These are phyloP conservation scores for Thielaviopsis punctulata DNA, from an alignment of 2,329 filamentous ascomycete genomes.

Conservation along the genomic window DNA sequence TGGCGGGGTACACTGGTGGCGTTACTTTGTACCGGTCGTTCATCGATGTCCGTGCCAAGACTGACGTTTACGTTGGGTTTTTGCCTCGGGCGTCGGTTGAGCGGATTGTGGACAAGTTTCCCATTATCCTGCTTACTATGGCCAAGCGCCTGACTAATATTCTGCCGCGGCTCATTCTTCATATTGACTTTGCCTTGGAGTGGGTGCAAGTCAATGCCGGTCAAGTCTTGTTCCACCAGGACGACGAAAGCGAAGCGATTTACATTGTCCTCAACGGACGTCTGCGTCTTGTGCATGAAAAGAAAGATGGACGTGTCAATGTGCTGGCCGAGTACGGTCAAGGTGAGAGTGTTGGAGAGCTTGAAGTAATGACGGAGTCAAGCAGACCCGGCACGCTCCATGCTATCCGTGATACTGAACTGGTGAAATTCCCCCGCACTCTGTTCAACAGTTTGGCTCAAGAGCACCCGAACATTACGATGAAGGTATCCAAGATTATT, in stretches of 20 bases:
- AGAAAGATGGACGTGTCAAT: conserved; percentile 62
- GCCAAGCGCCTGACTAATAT: conserved; percentile 85
- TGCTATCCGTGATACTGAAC: conserved; percentile 87
- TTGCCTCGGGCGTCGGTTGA: conserved; percentile 73
- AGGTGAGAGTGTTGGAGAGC: conserved; percentile 90
- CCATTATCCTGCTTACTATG: conserved; percentile 84
- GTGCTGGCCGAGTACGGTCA: conserved; percentile 89
- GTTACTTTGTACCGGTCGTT: conserved; percentile 92
- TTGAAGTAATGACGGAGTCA: conserved; percentile 93
- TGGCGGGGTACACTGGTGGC: conserved; percentile 87
- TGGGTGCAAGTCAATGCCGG: conserved; percentile 96
- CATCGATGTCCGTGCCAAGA: conserved; percentile 92
- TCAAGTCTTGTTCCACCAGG: conserved; percentile 84
- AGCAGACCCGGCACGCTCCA: conserved; percentile 79
- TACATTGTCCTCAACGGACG: conserved; percentile 95
- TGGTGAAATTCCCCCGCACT: conserved; percentile 89
- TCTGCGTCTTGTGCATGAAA: conserved; percentile 67
- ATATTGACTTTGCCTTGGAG: conserved; percentile 95
- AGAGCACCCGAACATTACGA: conserved; percentile 94
- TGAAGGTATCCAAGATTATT: conserved; percentile 98
- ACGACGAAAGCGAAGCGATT: conserved; percentile 92
- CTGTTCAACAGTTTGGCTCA: conserved; percentile 95
- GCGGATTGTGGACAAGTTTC: conserved; percentile 81
- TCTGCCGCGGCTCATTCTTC: conserved; percentile 72
- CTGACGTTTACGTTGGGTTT: conserved; percentile 95